Conservation (phyloP, 2,329 filamentous ascomycete species). For the Cladobotryum protrusum region DNA sequence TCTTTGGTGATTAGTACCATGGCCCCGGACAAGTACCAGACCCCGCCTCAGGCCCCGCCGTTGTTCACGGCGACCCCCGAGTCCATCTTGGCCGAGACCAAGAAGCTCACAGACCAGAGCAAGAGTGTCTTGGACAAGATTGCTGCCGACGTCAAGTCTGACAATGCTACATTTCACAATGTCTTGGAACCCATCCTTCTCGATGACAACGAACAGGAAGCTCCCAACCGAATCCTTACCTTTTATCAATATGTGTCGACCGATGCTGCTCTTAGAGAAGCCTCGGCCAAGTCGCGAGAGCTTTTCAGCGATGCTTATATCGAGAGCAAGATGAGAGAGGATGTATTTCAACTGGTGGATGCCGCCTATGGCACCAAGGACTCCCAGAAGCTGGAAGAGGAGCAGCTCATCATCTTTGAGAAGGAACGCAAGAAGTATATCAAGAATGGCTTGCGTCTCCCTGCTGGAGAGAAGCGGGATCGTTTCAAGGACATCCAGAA, state of each 20-base stretch:
- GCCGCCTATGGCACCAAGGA: slow-evolving; percentile 48
- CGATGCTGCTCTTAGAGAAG: slow-evolving; percentile 62
- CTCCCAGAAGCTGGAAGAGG: slow-evolving; percentile 54
- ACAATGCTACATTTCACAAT: slow-evolving; percentile 48
- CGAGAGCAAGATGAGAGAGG: slow-evolving; percentile 74
- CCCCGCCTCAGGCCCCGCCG: slow-evolving; percentile 71
- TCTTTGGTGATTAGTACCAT: slow-evolving; percentile 50
- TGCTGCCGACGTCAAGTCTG: slow-evolving; percentile 51
- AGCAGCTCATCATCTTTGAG: slow-evolving; percentile 66
- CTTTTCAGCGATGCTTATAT: slow-evolving; percentile 71
- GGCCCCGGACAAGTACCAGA: slow-evolving; percentile 61
- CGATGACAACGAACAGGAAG: slow-evolving; percentile 60
- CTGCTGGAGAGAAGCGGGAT: slow-evolving; percentile 63
- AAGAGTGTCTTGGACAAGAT: slow-evolving; percentile 61
- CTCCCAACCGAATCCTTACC: slow-evolving; percentile 60
- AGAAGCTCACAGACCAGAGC: slow-evolving; percentile 57
- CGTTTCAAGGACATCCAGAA: slow-evolving; percentile 86
- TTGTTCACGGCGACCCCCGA: slow-evolving; percentile 70
- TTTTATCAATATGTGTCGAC: slow-evolving; percentile 78
- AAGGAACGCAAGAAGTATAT: slow-evolving; percentile 75
- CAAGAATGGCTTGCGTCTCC: slow-evolving; percentile 66
- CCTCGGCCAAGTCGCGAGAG: slow-evolving; percentile 69
- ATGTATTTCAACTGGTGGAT: slow-evolving; percentile 64
- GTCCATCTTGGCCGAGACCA: slow-evolving; percentile 60
- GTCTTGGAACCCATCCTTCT: slow-evolving; percentile 61